Percentiles rank a stretch among this genome's conserved stretches.
Evolutionary conservation across 305 asterid genomes (phyloP).

Genomic region (Plantago lanceolata): DNA sequence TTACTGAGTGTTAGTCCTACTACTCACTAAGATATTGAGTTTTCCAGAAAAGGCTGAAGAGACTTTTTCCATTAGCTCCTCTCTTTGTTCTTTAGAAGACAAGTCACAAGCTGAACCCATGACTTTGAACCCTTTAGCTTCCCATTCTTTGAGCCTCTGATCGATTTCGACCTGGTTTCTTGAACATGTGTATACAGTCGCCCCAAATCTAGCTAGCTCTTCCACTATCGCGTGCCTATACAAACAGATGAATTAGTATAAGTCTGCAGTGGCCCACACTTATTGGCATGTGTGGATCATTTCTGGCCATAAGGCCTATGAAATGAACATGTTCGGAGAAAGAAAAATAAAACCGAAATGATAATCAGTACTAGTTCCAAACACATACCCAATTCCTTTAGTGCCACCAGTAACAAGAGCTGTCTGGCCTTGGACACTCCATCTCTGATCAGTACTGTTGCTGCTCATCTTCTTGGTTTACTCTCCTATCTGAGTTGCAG

Average conservation of each 20-base stretch:
- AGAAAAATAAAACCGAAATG: no score
- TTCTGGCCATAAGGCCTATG: no score
- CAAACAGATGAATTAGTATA: no score
- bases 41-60: slow-evolving; percentile 50
- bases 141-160: slow-evolving; percentile 60
- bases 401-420: slow-evolving; percentile 9
- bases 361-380: no score
- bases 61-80: slow-evolving; percentile 42
- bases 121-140: slow-evolving; percentile 60
- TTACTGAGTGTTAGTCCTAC: no score
- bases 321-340: no score
- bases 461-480: no score
- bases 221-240: slow-evolving; percentile 65
- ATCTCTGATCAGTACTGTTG: slow-evolving; percentile 12
- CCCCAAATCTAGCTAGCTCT: slow-evolving; percentile 75
- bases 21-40: slow-evolving; percentile 62
- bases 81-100: slow-evolving; percentile 38
- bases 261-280: no score
- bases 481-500: no score
- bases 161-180: slow-evolving; percentile 44
- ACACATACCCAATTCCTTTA: slow-evolving; percentile 1
- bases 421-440: not conserved
- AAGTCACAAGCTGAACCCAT: slow-evolving; percentile 56
- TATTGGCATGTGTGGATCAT: no score
- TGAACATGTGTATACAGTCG: slow-evolving; percentile 62